Conservation (phyloP, 768 basidiomycete species). For the Xerocomellus dryophilus region DNA sequence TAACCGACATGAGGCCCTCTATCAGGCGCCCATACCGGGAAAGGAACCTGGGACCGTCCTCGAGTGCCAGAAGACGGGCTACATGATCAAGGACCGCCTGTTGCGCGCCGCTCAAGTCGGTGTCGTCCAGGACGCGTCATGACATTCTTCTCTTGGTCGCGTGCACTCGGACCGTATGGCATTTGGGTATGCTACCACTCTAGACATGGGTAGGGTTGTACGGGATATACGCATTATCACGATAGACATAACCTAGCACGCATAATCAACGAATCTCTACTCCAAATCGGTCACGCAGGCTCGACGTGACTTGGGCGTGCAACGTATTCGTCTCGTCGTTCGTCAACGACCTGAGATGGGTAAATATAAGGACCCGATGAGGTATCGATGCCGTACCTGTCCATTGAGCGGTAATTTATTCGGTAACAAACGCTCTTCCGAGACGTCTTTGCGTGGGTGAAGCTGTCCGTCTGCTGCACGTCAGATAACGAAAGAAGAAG, state of each 20-base stretch:
- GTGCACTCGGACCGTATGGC: constrained; percentile 2
- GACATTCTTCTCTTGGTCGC: constrained; percentile 17
- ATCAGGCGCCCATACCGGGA: constrained; percentile 87
- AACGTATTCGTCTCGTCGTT: constrained; percentile 88
- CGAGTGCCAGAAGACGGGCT: constrained; percentile 88
- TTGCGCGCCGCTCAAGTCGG: constrained; percentile 96
- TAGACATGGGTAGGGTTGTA: constrained; percentile 31
- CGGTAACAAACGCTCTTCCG: constrained; percentile 82
- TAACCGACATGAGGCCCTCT: constrained; percentile 92
- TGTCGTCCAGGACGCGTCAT: constrained; percentile 70
- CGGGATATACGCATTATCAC: constrained; percentile 25
- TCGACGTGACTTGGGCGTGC: constrained; percentile 58
- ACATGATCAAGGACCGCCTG: constrained; percentile 91
- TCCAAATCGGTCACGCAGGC: constrained; percentile 60
- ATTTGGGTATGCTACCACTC: constrained; percentile 16
- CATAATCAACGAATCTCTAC: constrained; percentile 82
- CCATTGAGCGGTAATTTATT: constrained; percentile 95
- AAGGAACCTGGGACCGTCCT: constrained; percentile 88
- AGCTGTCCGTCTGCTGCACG: constrained; percentile 75
- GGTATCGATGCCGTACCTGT: constrained; percentile 51
- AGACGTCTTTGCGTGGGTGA: constrained; percentile 83
- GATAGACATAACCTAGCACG: constrained; percentile 38
- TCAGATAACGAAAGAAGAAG: not conserved
- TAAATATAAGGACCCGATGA: constrained; percentile 3
- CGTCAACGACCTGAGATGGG: constrained; percentile 62